Percentiles rank a stretch among this genome's conserved stretches.
These are phyloP conservation scores for Mycena sanguinolenta DNA, from an alignment of 768 basidiomycete genomes.

Conservation along the genomic window DNA sequence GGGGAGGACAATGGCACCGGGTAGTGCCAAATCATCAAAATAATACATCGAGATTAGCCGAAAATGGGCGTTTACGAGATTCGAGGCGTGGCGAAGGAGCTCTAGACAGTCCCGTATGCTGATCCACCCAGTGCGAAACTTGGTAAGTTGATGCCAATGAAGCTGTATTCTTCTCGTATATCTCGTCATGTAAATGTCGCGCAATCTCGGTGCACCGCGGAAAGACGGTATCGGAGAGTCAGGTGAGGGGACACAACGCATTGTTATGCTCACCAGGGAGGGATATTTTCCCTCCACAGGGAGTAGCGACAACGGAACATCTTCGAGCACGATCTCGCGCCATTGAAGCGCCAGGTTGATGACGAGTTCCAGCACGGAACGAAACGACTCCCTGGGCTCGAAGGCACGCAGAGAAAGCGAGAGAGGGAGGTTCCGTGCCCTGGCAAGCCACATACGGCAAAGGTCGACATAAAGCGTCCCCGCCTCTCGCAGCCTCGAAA, in stretches of 20 bases:
- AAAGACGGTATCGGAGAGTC: not conserved
- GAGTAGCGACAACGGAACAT: not conserved
- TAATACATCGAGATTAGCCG: too few species aligned
- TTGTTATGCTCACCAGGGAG: too few species aligned
- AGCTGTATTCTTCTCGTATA: not conserved
- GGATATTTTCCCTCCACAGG: not conserved
- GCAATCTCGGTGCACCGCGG: not conserved
- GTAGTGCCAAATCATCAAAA: too few species aligned
- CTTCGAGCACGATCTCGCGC: not conserved
- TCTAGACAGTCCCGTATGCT: not conserved
- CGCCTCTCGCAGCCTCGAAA: too few species aligned
- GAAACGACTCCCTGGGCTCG: too few species aligned
- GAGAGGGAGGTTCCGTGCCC: not conserved
- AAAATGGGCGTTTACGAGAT: not conserved
- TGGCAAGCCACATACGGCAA: slow-evolving; percentile 2
- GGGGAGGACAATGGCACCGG: not conserved
- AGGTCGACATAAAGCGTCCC: not conserved
- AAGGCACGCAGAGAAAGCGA: too few species aligned
- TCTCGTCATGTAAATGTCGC: not conserved
- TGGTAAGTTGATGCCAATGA: not conserved
- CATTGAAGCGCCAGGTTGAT: not conserved
- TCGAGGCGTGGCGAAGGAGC: not conserved
- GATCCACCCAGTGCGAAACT: not conserved
- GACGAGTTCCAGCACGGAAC: too few species aligned
- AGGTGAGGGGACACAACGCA: too few species aligned